Evolutionary conservation across 2,329 filamentous ascomycete genomes (phyloP), one percentile per base, ranked within the genome.

Genomic region (Mycosphaerella sp.): DNA sequence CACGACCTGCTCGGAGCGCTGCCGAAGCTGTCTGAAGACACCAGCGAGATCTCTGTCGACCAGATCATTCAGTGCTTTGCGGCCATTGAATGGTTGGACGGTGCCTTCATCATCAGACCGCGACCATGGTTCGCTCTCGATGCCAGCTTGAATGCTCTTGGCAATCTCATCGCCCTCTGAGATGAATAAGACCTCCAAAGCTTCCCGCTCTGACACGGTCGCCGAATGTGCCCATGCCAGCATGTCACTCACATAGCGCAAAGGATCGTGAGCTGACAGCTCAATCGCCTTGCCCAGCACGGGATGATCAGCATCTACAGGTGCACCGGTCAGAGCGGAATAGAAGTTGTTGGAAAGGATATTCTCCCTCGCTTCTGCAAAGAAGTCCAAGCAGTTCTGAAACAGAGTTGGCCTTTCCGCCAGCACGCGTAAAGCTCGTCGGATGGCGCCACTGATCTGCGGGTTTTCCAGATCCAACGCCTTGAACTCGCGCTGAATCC

Each of bases 181-280:
- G 41, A 96, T 85, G 67, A 98, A 98, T 0, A 98, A 76, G 1
- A 89, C 83, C 69, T 97, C 92, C 5, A 98, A 77, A 0, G 91
- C 90, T 71, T 98, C 93, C 49, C 88, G 82, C 70, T 98, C 93
- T 32, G 92, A 95, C 1, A 98, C 93, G 0, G 92, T 86, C 2
- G 91, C 87, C 0, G 93, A 95, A 69, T 98, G 93, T 5, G 87
- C 84, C 93, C 93, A 98, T 4, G 93, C 93, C 11, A 98, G 79
- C 91, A 98, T 98, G 67, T 98, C 93, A 50, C 93, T 90, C 2
- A 95, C 84, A 69, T 97, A 97, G 17, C 93, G 83, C 26, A 97
- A 74, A 1, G 89, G 85, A 66, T 98, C 93, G 68, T 97, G 92
- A 0, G 93, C 92, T 9, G 85, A 86, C 63, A 97, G 82, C 67